phyloP scores from a whole-genome alignment of 768 basidiomycete genomes.

The Mycena belliarum region DNA sequence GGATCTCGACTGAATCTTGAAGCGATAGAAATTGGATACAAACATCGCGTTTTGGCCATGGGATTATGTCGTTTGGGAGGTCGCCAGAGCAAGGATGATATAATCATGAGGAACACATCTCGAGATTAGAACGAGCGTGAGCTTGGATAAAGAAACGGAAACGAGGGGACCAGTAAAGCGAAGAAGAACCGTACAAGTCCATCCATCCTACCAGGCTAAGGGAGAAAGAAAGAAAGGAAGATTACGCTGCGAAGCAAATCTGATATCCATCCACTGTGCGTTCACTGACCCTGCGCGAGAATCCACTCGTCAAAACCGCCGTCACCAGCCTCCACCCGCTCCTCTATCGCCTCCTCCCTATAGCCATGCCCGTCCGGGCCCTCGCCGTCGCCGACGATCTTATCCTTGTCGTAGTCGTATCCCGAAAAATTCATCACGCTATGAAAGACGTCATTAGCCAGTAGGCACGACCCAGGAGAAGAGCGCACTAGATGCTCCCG shows the following conservation, averaged over 20 bases:
- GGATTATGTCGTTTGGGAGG: too few relatives aligned
- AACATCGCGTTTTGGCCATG: too few relatives aligned
- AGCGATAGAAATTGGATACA: too few relatives aligned
- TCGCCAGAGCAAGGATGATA: too few relatives aligned
- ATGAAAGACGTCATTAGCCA: neutral
- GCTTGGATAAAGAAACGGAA: neutral
- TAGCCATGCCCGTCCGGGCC: conserved; percentile 43
- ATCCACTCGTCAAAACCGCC: conserved; percentile 21
- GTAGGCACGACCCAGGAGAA: conserved; percentile 6
- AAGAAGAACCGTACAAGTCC: neutral
- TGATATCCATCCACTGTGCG: neutral
- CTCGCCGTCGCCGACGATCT: conserved; percentile 59
- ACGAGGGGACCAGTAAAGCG: neutral
- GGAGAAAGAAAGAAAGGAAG: neutral
- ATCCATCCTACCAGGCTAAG: conserved; percentile 5
- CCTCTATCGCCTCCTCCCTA: conserved; percentile 4
- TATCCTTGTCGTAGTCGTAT: conserved; percentile 52
- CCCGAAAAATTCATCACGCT: conserved; percentile 68
- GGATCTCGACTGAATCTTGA: too few relatives aligned
- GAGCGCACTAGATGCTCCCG: conserved; percentile 86
- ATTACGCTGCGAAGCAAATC: neutral
- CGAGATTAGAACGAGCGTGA: too few relatives aligned
- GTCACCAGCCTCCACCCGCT: neutral
- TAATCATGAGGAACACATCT: too few relatives aligned
- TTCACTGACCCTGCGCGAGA: conserved; percentile 10